Evolutionary conservation across 2,329 filamentous ascomycete species (phyloP), one percentile per base, ranked within the genome.

Genomic region (Penicillium crustosum): DNA sequence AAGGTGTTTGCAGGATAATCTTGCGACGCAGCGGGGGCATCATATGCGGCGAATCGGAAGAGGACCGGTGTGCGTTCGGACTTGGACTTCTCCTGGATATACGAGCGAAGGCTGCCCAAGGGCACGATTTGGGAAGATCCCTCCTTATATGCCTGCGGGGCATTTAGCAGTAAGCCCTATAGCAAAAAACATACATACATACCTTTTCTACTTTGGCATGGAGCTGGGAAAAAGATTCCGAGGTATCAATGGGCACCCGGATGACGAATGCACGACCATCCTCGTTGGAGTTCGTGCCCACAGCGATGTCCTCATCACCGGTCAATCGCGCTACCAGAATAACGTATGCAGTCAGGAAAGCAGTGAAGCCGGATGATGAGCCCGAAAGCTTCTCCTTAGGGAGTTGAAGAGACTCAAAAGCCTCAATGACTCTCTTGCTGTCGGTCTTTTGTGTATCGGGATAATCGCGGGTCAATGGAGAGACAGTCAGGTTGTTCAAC

Each of bases 301-400:
- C 69, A 35, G 77, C 76, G 59, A 81, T 79, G 62, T 81, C 78
- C 61, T 81, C 79, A 58, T 81, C 78, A 19, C 78, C 79, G 15
- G 78, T 80, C 62, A 81, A 67, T 58, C 78, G 75, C 59, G 74
- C 74, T 23, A 78, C 77, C 44, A 81, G 68, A 49, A 78, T 69
- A 3, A 78, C 69, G 47, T 78, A 77, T 21, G 78, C 76, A 23
- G 78, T 73, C 58, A 80, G 64, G 47, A 81, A 70, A 41, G 78
- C 68, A 3, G 72, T 75, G 52, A 79, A 78, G 0, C 68, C 61
- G 4, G 76, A 73, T 19, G 69, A 63, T 31, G 73, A 63, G 52
- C 69, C 59, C 38, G 72, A 67, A 58, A 79, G 61, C 58, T 75
- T 76, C 29, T 71, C 68, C 42, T 70, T 67, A 2, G 75, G 67